phyloP scores from a whole-genome alignment of 2,329 filamentous ascomycete genomes.

The Ceratocystiopsis minuta region DNA sequence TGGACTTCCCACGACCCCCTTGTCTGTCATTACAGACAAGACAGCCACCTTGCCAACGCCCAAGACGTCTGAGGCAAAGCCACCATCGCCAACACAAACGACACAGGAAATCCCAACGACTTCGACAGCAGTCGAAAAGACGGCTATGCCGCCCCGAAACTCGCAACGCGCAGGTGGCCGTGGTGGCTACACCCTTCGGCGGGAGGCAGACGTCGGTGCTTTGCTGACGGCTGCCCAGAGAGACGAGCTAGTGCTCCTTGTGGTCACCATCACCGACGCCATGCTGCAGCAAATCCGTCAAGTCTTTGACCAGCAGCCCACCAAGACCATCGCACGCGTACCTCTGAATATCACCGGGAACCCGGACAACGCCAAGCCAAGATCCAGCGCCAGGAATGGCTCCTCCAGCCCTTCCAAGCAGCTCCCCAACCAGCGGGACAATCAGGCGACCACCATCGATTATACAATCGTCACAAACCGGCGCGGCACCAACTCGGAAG shows the following conservation, averaged over 20 bases:
- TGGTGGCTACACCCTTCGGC: constrained; percentile 15
- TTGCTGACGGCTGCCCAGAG: constrained; percentile 30
- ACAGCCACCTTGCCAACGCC: too few species aligned
- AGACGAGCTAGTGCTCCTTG: constrained; percentile 32
- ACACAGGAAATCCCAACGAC: not conserved
- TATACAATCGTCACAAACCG: too few species aligned
- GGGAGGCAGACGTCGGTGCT: constrained; percentile 32
- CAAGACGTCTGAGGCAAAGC: too few species aligned
- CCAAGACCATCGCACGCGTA: too few species aligned
- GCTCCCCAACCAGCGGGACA: too few species aligned
- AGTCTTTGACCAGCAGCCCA: constrained; percentile 24
- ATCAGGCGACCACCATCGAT: too few species aligned
- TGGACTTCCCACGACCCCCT: too few species aligned
- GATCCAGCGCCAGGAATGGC: constrained; percentile 37
- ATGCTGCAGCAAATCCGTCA: constrained; percentile 34
- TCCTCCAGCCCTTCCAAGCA: too few species aligned
- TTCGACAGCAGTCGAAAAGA: not conserved
- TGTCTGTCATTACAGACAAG: too few species aligned
- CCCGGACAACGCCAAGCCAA: not conserved
- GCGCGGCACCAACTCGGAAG: too few species aligned
- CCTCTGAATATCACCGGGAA: too few species aligned
- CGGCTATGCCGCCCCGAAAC: constrained; percentile 4
- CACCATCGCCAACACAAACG: not conserved
- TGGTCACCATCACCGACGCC: constrained; percentile 33
- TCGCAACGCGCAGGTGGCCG: constrained; percentile 5